Percentiles rank a stretch among this genome's conserved stretches.
phyloP scores from a whole-genome alignment of 2,329 filamentous ascomycete species.

The Diplocarpon mali region DNA sequence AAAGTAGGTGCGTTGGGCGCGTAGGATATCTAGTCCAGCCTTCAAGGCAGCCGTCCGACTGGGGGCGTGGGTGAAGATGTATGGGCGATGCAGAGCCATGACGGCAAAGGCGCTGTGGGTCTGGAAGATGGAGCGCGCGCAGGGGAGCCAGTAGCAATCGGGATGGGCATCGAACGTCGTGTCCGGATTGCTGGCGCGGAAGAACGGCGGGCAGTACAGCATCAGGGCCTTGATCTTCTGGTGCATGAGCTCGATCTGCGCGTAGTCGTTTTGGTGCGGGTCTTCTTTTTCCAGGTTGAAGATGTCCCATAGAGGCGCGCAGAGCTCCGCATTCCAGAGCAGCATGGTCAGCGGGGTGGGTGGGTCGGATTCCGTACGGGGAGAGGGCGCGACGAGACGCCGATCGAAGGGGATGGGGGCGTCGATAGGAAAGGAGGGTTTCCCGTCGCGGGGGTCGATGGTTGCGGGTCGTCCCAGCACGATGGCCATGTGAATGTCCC shows the following conservation, averaged over 20 bases:
- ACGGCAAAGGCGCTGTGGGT: constrained; percentile 38
- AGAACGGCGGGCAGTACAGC: constrained; percentile 38
- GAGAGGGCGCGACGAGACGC: constrained; percentile 36
- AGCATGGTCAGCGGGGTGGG: constrained; percentile 45
- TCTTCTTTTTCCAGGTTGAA: constrained; percentile 42
- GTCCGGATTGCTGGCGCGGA: constrained; percentile 45
- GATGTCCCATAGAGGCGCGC: constrained; percentile 40
- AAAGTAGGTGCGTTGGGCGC: constrained; percentile 41
- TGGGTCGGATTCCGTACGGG: constrained; percentile 35
- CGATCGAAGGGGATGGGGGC: constrained; percentile 37
- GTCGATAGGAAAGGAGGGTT: constrained; percentile 42
- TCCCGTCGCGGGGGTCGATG: constrained; percentile 37
- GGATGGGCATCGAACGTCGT: constrained; percentile 43
- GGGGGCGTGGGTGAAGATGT: constrained; percentile 44
- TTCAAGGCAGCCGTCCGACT: constrained; percentile 45
- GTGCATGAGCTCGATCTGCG: constrained; percentile 43
- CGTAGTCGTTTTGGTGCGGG: constrained; percentile 41
- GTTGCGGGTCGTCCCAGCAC: constrained; percentile 32
- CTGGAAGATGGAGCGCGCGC: constrained; percentile 38
- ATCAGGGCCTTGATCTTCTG: constrained; percentile 37
- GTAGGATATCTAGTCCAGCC: constrained; percentile 44
- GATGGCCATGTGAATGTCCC: constrained; percentile 29
- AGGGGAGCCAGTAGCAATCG: constrained; percentile 42
- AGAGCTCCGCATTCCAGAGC: constrained; percentile 39
- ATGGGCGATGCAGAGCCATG: constrained; percentile 50